These are phyloP conservation scores for Pseudofabraea citricarpa DNA, from an alignment of 2,329 filamentous ascomycete genomes.

Conservation along the genomic window DNA sequence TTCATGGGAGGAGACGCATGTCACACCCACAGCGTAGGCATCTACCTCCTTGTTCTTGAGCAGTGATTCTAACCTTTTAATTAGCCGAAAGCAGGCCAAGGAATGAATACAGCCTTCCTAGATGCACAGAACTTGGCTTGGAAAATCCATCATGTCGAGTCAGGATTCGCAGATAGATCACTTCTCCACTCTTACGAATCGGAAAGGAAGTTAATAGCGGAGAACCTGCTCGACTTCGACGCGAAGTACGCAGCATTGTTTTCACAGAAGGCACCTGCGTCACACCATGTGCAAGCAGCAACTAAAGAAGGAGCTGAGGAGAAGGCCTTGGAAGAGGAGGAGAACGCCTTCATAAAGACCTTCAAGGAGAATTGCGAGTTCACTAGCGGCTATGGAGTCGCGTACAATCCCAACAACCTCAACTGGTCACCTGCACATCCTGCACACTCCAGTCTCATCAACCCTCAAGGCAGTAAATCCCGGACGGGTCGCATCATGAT, in stretches of 20 bases:
- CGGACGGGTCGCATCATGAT: conserved; percentile 71
- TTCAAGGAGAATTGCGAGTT: conserved; percentile 93
- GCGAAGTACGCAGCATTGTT: conserved; percentile 87
- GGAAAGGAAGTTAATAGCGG: conserved; percentile 80
- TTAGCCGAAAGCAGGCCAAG: conserved; percentile 72
- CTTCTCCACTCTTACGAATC: conserved; percentile 81
- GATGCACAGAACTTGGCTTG: conserved; percentile 88
- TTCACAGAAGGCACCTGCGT: conserved; percentile 70
- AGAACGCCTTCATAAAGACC: conserved; percentile 80
- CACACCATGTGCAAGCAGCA: conserved; percentile 67
- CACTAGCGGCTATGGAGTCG: conserved; percentile 86
- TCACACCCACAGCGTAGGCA: conserved; percentile 67
- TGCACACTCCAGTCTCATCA: conserved; percentile 65
- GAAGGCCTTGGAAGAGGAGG: conserved; percentile 35
- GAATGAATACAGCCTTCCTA: conserved; percentile 76
- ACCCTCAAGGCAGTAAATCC: conserved; percentile 60
- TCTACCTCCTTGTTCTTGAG: too few relatives aligned
- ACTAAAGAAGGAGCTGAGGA: conserved; percentile 33
- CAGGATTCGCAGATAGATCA: conserved; percentile 69
- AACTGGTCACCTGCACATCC: conserved; percentile 77
- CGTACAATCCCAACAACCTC: conserved; percentile 74
- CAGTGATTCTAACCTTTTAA: conserved; percentile 51
- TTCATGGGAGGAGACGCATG: conserved; percentile 76
- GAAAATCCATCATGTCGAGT: conserved; percentile 91
- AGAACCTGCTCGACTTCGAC: conserved; percentile 81